phyloP scores from a whole-genome alignment of 768 basidiomycete species.

The Amanita molliuscula region DNA sequence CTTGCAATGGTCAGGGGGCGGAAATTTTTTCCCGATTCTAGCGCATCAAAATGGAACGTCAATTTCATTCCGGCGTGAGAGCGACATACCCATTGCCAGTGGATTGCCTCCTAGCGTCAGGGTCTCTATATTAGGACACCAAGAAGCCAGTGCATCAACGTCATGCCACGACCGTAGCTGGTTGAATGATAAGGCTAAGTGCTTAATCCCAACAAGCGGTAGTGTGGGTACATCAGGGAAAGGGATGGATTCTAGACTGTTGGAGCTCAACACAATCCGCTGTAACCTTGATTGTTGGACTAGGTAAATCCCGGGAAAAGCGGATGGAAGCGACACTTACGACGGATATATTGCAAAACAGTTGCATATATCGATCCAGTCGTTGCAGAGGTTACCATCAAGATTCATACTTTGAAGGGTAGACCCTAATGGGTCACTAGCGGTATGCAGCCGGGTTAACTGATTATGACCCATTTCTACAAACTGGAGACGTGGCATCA shows the following conservation, averaged over 20 bases:
- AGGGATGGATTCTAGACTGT: slow-evolving; percentile 44
- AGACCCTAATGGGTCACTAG: slow-evolving; percentile 9
- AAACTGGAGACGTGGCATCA: slow-evolving; percentile 42
- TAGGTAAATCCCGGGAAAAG: slow-evolving; percentile 7
- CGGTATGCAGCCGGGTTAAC: slow-evolving; percentile 20
- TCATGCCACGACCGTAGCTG: slow-evolving; percentile 44
- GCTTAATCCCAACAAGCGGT: slow-evolving; percentile 29
- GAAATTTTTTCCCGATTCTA: slow-evolving; percentile 30
- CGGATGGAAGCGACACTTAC: slow-evolving; percentile 26
- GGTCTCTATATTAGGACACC: slow-evolving; percentile 60
- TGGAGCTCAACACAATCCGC: slow-evolving; percentile 58
- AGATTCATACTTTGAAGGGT: slow-evolving; percentile 51
- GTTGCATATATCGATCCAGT: slow-evolving; percentile 43
- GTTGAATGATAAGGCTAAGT: slow-evolving; percentile 60
- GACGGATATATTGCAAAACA: slow-evolving; percentile 32
- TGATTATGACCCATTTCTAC: slow-evolving; percentile 70
- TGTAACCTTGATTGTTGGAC: slow-evolving; percentile 37
- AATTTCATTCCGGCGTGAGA: slow-evolving; percentile 5
- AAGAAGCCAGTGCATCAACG: slow-evolving; percentile 53
- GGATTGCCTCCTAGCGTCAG: slow-evolving; percentile 59
- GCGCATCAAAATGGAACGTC: not conserved
- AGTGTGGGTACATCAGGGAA: slow-evolving; percentile 18
- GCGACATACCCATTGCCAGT: slow-evolving; percentile 38
- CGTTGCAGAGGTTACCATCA: slow-evolving; percentile 50
- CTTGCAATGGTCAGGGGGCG: slow-evolving; percentile 60